Conservation (phyloP, 176 grass and related monocot genomes). For the Aechmea fasciata region DNA sequence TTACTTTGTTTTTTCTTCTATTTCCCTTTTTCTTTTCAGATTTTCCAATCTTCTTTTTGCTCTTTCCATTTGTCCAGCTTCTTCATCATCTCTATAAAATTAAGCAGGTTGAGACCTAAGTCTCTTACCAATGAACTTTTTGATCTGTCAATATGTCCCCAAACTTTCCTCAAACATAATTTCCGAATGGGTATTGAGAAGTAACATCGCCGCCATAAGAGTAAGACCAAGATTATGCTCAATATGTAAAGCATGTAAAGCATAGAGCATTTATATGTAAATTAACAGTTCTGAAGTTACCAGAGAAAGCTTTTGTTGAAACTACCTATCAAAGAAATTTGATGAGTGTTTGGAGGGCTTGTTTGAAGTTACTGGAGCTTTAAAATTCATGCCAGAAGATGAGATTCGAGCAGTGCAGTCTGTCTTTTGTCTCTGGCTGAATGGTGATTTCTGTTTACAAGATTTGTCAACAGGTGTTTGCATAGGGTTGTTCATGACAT, state of each 20-base stretch:
- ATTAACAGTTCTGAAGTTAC: not conserved
- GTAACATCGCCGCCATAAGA: not conserved
- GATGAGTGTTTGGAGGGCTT: conserved; percentile 31
- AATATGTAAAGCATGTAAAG: not conserved
- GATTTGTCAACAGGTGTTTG: conserved; percentile 22
- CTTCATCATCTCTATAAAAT: too few species aligned
- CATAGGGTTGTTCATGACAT: conserved; percentile 8
- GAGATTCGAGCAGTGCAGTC: not conserved
- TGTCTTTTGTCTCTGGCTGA: conserved; percentile 21
- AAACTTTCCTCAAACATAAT: not conserved
- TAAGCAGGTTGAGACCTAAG: too few species aligned
- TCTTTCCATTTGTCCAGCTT: too few species aligned
- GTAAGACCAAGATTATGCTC: not conserved
- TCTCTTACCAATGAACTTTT: too few species aligned
- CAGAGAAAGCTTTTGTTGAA: not conserved
- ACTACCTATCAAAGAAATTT: conserved; percentile 82
- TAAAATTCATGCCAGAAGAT: conserved; percentile 24
- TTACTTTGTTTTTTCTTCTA: too few species aligned
- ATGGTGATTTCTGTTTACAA: conserved; percentile 24
- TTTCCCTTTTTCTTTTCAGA: too few species aligned
- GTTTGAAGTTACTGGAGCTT: conserved; percentile 30
- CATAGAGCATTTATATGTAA: not conserved
- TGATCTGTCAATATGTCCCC: too few species aligned
- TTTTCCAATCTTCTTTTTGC: too few species aligned
- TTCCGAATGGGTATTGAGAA: not conserved